phyloP scores from a whole-genome alignment of 495 filamentous ascomycete species.

The Penicillium pulvis region DNA sequence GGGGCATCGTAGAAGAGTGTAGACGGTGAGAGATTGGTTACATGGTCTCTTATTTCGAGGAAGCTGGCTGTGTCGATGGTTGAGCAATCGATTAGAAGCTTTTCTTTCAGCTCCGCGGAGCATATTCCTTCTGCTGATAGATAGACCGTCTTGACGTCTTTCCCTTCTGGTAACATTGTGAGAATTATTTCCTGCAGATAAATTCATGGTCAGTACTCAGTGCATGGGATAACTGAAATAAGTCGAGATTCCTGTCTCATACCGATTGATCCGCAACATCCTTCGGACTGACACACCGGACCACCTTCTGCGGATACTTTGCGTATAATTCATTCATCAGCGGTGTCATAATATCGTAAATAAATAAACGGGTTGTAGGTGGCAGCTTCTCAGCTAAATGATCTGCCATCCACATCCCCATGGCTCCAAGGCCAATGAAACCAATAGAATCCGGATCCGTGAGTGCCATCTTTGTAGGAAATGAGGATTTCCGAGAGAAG shows the following conservation, averaged over 20 bases:
- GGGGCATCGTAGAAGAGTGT: constrained; percentile 46
- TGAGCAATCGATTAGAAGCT: constrained; percentile 46
- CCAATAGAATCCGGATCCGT: constrained; percentile 26
- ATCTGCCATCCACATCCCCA: constrained; percentile 48
- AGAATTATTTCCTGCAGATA: constrained; percentile 58
- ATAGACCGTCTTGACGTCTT: constrained; percentile 62
- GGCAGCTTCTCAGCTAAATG: constrained; percentile 44
- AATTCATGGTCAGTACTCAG: background rate
- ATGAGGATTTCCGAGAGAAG: background rate
- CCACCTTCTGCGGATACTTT: constrained; percentile 28
- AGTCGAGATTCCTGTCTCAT: constrained; percentile 3
- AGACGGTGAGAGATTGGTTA: constrained; percentile 20
- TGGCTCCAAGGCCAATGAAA: constrained; percentile 52
- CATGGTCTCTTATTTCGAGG: constrained; percentile 36
- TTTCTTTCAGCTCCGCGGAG: constrained; percentile 27
- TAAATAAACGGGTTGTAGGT: constrained; percentile 27
- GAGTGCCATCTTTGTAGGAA: background rate
- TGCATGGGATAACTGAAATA: too few relatives aligned
- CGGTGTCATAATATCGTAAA: constrained; percentile 42
- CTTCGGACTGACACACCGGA: constrained; percentile 29
- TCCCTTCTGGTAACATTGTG: constrained; percentile 67
- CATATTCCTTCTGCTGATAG: constrained; percentile 39
- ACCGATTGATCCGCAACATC: constrained; percentile 48
- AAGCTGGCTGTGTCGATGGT: constrained; percentile 48
- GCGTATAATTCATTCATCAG: constrained; percentile 35